Evolutionary conservation across 2,329 filamentous ascomycete species (phyloP).

Genomic region (Colletotrichum eremochloae): DNA sequence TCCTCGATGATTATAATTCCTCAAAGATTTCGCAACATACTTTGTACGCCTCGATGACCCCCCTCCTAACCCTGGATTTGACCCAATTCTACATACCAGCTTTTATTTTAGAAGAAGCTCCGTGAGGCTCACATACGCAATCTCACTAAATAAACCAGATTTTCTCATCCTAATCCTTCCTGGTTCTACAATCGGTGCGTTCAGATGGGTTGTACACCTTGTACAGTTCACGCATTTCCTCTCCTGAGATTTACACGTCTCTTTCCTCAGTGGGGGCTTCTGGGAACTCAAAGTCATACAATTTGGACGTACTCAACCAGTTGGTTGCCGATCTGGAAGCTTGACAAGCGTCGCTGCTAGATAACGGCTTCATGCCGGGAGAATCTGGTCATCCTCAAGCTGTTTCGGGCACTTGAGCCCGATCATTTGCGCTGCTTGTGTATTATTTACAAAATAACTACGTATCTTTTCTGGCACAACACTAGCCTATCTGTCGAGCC

Average conservation of each 20-base stretch:
- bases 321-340: constrained; percentile 47
- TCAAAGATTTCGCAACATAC: too few species aligned
- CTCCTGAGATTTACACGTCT: constrained; percentile 47
- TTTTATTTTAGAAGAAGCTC: constrained; percentile 51
- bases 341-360: constrained; percentile 49
- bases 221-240: constrained; percentile 48
- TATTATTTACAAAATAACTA: constrained; percentile 49
- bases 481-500: constrained; percentile 41
- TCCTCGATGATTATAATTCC: too few species aligned
- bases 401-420: constrained; percentile 27
- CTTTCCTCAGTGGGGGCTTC: constrained; percentile 49
- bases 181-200: constrained; percentile 41
- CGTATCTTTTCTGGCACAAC: constrained; percentile 48
- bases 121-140: constrained; percentile 33
- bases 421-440: constrained; percentile 41
- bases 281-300: constrained; percentile 45
- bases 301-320: constrained; percentile 47
- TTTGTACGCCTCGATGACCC: too few species aligned
- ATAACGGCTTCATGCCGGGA: constrained; percentile 40
- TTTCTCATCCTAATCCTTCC: neutral
- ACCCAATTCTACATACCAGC: too few species aligned
- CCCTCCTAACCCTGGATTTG: too few species aligned
- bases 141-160: too few species aligned
- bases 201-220: constrained; percentile 47
- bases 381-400: constrained; percentile 31